A percentile compares a stretch with the other conserved stretches of the same genome.
Conservation (phyloP, 805 yeast genomes). For the Saccharomyces kudriavzevii region DNA sequence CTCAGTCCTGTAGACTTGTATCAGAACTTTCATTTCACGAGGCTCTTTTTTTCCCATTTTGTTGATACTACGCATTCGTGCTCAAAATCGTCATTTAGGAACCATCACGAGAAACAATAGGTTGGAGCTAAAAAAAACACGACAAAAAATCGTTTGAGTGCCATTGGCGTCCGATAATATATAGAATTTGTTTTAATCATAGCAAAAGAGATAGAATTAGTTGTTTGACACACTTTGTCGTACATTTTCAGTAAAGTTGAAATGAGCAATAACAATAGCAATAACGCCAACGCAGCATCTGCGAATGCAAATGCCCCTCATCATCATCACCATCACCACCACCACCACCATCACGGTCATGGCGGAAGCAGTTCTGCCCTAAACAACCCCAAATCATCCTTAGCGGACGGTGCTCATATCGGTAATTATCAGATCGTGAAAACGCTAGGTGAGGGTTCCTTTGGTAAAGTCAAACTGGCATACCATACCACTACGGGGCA, state of each 20-base stretch:
- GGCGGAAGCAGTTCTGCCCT: constrained; percentile 1
- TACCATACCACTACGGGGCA: constrained; percentile 87
- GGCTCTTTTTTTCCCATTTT: background rate
- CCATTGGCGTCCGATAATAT: background rate
- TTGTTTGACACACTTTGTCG: background rate
- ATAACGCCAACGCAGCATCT: background rate
- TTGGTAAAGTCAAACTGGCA: constrained; percentile 90
- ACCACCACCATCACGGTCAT: constrained; percentile 14
- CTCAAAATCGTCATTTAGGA: background rate
- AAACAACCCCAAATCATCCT: constrained; percentile 7
- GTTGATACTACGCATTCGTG: background rate
- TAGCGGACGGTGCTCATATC: constrained; percentile 42
- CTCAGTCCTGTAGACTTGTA: background rate
- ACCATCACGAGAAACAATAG: background rate
- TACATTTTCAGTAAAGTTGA: background rate
- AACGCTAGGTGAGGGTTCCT: constrained; percentile 92
- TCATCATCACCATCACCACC: constrained; percentile 18
- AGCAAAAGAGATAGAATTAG: background rate
- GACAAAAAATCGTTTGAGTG: background rate
- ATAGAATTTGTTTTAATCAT: background rate
- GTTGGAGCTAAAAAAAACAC: background rate
- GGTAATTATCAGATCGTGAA: constrained; percentile 91
- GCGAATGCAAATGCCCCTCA: constrained; percentile 2
- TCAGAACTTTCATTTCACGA: background rate
- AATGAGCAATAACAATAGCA: background rate